Base-by-base conservation (phyloP, 495 filamentous ascomycete species). In the Neurospora sp. region DNA sequence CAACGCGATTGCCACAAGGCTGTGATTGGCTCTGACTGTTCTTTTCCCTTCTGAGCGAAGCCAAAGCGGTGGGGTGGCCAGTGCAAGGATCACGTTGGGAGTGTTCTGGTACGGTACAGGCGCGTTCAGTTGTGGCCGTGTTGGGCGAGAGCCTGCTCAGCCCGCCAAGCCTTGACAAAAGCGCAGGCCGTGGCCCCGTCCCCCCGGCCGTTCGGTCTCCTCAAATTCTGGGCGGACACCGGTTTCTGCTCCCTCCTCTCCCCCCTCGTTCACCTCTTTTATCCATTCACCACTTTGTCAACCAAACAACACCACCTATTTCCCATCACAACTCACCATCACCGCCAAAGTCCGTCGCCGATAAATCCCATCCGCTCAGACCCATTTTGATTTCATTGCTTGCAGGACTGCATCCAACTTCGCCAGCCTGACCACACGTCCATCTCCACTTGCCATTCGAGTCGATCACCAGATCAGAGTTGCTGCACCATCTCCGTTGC, bases 341-440 rank as follows among this genome's bases (percentile, higher is more conserved):
- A 74, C 14, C 72, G 39, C 74, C 73, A 71, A 74, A 72, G 71
- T 35, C 71, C 38, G 31, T 38, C 71, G 42, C 69, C 70, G 73
- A 72, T 47, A 61, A 41, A 72, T 42, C 68, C 61, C 71, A 75
- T 72, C 75, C 74, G 69, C 75, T 75, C 7, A 65, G 53, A 65
- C 7, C 27, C 53, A 65, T 65, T 18, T 65, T 73, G 68, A 74
- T 71, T 74, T 77, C 76, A 73, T 70, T 78, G 71, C 72, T 44
- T 71, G 75, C 73, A 75, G 78, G 81, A 74, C 75, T 79, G 81
- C 83, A 84, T 79, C 82, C 81, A 83, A 82, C 78, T 84, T 84
- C 79, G 80, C 74, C 73, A 77, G 81, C 77, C 82, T 74, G 77
- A 72, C 53, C 53, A 65, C 44, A 47, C 53, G 22, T 65, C 27